phyloP scores from a whole-genome alignment of 2,329 filamentous ascomycete species.

The Gyromitra esculenta region DNA sequence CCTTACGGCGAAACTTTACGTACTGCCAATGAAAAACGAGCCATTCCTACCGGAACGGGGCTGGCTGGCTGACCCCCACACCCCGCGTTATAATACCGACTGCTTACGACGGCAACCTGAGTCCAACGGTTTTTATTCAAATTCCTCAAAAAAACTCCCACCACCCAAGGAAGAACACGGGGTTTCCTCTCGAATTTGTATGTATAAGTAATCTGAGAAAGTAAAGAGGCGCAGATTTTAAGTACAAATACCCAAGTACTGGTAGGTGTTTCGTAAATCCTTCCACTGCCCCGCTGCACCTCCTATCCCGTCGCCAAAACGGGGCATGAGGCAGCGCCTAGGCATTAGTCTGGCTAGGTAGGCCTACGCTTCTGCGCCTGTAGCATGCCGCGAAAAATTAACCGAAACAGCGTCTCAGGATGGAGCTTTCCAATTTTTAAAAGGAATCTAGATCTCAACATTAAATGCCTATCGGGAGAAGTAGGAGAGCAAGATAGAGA shows the following conservation, averaged over 20 bases:
- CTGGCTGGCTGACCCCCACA: conserved; percentile 30
- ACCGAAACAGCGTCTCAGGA: conserved; percentile 16
- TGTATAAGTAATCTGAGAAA: conserved; percentile 1
- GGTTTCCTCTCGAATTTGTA: conserved; percentile 37
- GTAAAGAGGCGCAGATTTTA: conserved; percentile 24
- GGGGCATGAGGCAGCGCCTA: conserved; percentile 16
- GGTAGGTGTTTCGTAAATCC: conserved; percentile 21
- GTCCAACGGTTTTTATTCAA: conserved; percentile 44
- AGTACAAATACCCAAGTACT: conserved; percentile 14
- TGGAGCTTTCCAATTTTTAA: not conserved
- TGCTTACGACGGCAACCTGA: conserved; percentile 43
- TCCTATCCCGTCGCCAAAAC: conserved; percentile 1
- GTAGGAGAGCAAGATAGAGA: conserved; percentile 17
- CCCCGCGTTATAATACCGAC: conserved; percentile 50
- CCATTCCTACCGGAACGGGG: not conserved
- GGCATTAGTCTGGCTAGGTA: conserved; percentile 36
- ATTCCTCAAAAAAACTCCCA: conserved; percentile 19
- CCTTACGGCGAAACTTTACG: conserved; percentile 38
- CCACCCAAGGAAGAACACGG: conserved; percentile 43
- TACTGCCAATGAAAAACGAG: conserved; percentile 30
- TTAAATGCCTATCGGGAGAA: conserved; percentile 16
- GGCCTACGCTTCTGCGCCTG: conserved; percentile 40
- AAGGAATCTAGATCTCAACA: conserved; percentile 3
- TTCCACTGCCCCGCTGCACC: conserved; percentile 34
- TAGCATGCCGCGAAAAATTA: conserved; percentile 34